Percentiles rank a stretch among this genome's conserved stretches.
phyloP scores from a whole-genome alignment of 208 protist species.

The Acanthamoeba rhysodes region DNA sequence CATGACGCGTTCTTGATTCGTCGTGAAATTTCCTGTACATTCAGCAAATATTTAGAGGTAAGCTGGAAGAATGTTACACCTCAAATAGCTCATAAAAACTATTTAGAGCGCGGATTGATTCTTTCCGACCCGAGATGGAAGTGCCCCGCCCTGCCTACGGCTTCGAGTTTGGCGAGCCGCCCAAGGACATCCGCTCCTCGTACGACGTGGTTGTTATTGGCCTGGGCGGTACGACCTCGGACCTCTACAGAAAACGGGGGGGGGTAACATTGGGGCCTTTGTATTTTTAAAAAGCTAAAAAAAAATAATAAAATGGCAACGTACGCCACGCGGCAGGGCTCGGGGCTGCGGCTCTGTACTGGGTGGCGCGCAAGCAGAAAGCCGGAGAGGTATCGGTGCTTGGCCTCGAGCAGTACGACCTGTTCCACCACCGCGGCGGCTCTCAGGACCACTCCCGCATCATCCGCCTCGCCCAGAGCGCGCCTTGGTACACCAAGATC shows the following conservation, averaged over 20 bases:
- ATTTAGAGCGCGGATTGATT: too few relatives aligned
- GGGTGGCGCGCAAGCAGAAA: slow-evolving; percentile 30
- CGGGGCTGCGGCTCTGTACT: slow-evolving; percentile 60
- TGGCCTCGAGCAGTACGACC: slow-evolving; percentile 67
- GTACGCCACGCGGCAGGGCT: background rate
- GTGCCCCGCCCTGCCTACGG: background rate
- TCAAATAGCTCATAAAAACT: too few relatives aligned
- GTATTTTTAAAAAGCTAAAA: background rate
- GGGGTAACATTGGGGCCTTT: background rate
- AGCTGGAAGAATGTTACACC: too few relatives aligned
- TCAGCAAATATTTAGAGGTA: too few relatives aligned
- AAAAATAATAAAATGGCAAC: too few relatives aligned
- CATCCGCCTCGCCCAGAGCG: slow-evolving; percentile 62
- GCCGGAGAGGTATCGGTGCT: slow-evolving; percentile 11
- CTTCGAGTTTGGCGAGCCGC: background rate
- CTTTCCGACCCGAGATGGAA: background rate
- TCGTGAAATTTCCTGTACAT: background rate
- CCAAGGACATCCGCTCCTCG: background rate
- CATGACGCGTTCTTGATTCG: background rate
- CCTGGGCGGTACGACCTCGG: slow-evolving; percentile 20
- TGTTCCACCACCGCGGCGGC: slow-evolving; percentile 54
- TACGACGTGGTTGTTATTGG: slow-evolving; percentile 62
- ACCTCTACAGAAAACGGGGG: background rate
- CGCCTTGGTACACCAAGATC: slow-evolving; percentile 43
- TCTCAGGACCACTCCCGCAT: slow-evolving; percentile 77